A percentile compares a stretch with the other conserved stretches of the same genome.
Evolutionary conservation across 164 flowering plant species (phyloP).

Genomic region (Vitis labrusca): DNA sequence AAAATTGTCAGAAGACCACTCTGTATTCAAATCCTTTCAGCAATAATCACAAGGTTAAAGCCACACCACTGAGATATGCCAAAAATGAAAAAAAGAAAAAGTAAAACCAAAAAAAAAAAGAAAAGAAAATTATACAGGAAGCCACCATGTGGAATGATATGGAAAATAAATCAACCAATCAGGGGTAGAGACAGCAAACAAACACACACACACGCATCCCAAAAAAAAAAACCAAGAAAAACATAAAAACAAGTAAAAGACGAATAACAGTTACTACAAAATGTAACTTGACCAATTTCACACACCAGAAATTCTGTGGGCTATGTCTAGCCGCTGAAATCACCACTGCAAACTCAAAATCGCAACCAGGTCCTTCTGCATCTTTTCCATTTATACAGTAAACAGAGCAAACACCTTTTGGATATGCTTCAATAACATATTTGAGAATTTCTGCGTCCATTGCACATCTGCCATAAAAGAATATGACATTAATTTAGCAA

Average conservation of each 20-base stretch:
- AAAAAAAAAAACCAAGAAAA: not conserved
- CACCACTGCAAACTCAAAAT: conserved; percentile 87
- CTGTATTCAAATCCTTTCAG: too few species aligned
- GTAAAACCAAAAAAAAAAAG: too few species aligned
- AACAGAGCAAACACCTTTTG: conserved; percentile 87
- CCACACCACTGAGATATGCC: too few species aligned
- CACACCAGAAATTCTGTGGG: conserved; percentile 96
- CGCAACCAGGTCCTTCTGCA: conserved; percentile 80
- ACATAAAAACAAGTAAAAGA: not conserved
- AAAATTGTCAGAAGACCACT: too few species aligned
- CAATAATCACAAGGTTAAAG: too few species aligned
- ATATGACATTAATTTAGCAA: conserved; percentile 1
- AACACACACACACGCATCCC: not conserved
- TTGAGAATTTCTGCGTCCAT: conserved; percentile 79
- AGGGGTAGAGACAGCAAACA: not conserved
- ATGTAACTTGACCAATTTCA: conserved; percentile 7
- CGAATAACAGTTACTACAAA: not conserved
- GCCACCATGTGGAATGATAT: too few species aligned
- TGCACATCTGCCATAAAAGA: conserved; percentile 60
- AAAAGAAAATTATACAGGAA: too few species aligned
- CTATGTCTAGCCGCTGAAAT: conserved; percentile 82
- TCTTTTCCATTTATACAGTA: conserved; percentile 82
- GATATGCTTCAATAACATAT: conserved; percentile 85
- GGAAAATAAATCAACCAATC: not conserved
- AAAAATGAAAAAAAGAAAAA: too few species aligned